Conservation (phyloP, 257 asterid species). For the Gynochthodes officinalis region DNA sequence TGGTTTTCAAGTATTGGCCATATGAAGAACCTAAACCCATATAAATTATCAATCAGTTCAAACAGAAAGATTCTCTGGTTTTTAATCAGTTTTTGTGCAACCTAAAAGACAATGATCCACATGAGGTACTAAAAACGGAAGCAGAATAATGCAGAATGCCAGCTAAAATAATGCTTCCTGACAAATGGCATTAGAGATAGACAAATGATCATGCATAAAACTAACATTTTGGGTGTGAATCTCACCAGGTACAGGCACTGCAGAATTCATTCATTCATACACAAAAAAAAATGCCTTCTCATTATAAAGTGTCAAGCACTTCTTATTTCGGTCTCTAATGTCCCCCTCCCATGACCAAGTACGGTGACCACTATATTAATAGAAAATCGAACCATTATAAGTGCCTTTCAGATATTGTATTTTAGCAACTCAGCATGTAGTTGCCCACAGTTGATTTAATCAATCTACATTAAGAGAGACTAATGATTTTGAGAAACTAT, state of each 20-base stretch:
- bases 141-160: not conserved
- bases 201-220: not conserved
- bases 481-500: too few relatives aligned
- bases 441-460: not conserved
- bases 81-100: not conserved
- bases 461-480: too few relatives aligned
- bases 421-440: not conserved
- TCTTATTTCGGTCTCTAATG: not conserved
- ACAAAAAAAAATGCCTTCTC: too few relatives aligned
- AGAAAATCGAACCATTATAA: not conserved
- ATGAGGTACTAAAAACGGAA: not conserved
- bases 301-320: not conserved
- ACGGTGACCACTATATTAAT: not conserved
- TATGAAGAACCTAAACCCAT: slow-evolving; percentile 10
- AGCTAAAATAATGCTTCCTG: not conserved
- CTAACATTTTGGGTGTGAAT: not conserved
- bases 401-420: not conserved
- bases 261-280: too few relatives aligned
- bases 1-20: slow-evolving; percentile 5
- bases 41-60: not conserved
- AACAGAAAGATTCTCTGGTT: not conserved
- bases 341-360: not conserved
- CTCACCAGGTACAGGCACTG: not conserved
- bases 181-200: too few relatives aligned
- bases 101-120: not conserved